Base-by-base conservation (phyloP, 1,284 basidiomycete genomes). In the Somion occarium region DNA sequence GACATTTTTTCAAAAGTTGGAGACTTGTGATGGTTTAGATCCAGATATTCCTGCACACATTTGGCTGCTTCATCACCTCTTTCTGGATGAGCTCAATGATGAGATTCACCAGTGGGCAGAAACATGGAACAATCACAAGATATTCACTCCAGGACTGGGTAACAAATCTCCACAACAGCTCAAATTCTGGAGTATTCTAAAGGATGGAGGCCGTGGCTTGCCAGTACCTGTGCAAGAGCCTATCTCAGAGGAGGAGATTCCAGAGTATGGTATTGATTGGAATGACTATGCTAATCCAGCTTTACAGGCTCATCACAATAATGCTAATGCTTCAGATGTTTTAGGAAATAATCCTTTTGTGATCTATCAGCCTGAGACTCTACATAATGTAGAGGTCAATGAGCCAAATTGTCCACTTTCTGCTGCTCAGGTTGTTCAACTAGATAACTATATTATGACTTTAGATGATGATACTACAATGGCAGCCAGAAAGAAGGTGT, bases 1-100 rank as follows among this genome's bases (percentile, higher is more conserved):
- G 19, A 70, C 71, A 15, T 70, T 62, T 34, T 67, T 69, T 49
- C 18, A 46, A 1, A 30, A 50, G 3, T 57, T 69, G 3, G 67
- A 69, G 52, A 19, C 25, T 0, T 11, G 56, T 24, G 39, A 54
- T 41, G 54, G 56, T 18, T 57, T 66, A n/a, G 49, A 64, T 39
- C 26, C 52, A 1, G 15, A 41, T 5, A 23, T 25, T 11, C 26
- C 58, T 7, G 18, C 23, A 7, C 64, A 65, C 48, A 56, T 64
- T 23, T 66, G 64, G 63, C 57, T 66, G 19, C 56, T 64, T 13
- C 60, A 63, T 45, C 47, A 51, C 45, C 55, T 64, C 9, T 64
- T 60, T 42, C 57, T 63, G 1, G 22, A 30, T 4, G 5, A 38
- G 1, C 42, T 64, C 27, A 55, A 62, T 44, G 9, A 50, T 12